Conservation (phyloP, 176 grass and related monocot genomes). For the Carex scoparia region DNA sequence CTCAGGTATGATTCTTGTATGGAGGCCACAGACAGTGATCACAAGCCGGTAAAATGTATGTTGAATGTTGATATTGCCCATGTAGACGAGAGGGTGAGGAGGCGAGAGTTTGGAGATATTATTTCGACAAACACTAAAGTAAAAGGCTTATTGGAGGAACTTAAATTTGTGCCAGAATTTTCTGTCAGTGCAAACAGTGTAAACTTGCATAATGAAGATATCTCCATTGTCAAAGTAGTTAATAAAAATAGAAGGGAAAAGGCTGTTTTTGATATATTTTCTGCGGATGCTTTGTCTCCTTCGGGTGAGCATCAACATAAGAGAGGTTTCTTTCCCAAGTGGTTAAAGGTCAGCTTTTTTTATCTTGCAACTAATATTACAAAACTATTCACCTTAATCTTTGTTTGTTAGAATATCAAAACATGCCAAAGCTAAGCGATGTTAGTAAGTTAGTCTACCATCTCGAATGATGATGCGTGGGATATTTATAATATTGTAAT, state of each 20-base stretch:
- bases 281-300: conserved; percentile 3
- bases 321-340: conserved; percentile 49
- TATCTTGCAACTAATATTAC: too few relatives aligned
- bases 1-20: conserved; percentile 92
- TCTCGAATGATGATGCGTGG: background rate
- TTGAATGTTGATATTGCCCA: conserved; percentile 83
- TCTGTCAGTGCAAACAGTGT: conserved; percentile 45
- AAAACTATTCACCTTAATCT: background rate
- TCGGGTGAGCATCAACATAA: conserved; percentile 16
- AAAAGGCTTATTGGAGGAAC: conserved; percentile 33
- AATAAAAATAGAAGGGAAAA: conserved; percentile 46
- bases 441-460: background rate
- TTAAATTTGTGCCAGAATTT: conserved; percentile 48
- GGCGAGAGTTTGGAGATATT: conserved; percentile 61
- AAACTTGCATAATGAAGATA: conserved; percentile 46
- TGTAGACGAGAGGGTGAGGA: conserved; percentile 57
- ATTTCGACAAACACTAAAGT: conserved; percentile 53
- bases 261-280: conserved; percentile 51
- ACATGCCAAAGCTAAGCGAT: background rate
- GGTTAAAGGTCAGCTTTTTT: conserved; percentile 61
- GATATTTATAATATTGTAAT: background rate
- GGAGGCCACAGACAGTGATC: conserved; percentile 84
- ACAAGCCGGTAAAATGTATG: conserved; percentile 81
- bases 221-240: conserved; percentile 49
- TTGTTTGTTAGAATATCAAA: background rate